Conservation (phyloP, 768 basidiomycete species). For the Boletellus ananas region DNA sequence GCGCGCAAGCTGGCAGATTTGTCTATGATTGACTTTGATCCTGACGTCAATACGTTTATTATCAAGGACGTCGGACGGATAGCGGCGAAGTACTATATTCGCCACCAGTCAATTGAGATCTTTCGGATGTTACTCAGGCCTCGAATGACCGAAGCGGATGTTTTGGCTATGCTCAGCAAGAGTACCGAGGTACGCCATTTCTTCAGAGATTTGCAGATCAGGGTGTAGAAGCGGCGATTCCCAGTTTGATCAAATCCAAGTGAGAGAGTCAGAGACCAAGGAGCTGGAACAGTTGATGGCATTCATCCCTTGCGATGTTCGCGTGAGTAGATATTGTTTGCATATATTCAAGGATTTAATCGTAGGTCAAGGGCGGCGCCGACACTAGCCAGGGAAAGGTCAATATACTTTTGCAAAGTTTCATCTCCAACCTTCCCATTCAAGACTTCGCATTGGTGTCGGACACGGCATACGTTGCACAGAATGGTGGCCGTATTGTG, state of each 20-base stretch:
- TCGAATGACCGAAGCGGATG: constrained; percentile 90
- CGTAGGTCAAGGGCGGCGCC: constrained; percentile 51
- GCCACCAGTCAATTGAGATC: constrained; percentile 77
- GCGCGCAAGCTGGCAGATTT: constrained; percentile 63
- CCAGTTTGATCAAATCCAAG: constrained; percentile 92
- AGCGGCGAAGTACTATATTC: constrained; percentile 95
- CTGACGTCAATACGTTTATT: constrained; percentile 51
- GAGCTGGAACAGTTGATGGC: constrained; percentile 75
- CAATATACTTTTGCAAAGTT: constrained; percentile 90
- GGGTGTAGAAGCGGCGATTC: neutral
- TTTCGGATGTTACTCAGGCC: constrained; percentile 77
- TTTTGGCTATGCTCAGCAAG: constrained; percentile 78
- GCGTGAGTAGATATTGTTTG: constrained; percentile 43
- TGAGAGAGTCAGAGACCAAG: constrained; percentile 83
- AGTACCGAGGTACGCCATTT: constrained; percentile 74
- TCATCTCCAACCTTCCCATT: constrained; percentile 73
- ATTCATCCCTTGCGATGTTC: constrained; percentile 74
- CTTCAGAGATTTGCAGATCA: neutral
- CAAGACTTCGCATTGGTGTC: constrained; percentile 97
- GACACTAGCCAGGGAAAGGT: constrained; percentile 77
- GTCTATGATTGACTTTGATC: constrained; percentile 81
- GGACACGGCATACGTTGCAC: constrained; percentile 89
- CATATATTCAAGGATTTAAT: neutral
- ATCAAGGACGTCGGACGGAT: constrained; percentile 94
- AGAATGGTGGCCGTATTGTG: constrained; percentile 91